A percentile compares a stretch with the other conserved stretches of the same genome.
Evolutionary conservation across 441 rosid genomes (phyloP).

Genomic region (Geranium incanum): DNA sequence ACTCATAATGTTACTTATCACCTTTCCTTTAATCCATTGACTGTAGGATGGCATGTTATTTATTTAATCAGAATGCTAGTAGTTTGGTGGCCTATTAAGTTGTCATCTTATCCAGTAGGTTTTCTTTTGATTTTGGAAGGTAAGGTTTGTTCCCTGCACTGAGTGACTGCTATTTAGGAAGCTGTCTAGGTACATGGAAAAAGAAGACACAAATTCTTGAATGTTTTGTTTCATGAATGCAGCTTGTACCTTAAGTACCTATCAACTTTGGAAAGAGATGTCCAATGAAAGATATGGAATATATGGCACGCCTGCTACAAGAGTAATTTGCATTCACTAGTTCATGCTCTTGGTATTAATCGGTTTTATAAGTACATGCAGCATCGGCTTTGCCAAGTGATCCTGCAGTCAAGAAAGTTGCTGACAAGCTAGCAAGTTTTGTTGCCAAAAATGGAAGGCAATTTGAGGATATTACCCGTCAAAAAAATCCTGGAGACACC

Average conservation of each 20-base stretch:
- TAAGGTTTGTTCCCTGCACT: constrained; percentile 16
- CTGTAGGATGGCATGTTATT: not conserved
- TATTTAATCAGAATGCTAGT: not conserved
- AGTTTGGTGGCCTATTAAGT: not conserved
- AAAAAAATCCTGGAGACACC: constrained; percentile 90
- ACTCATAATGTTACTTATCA: not conserved
- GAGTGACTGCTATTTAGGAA: constrained; percentile 14
- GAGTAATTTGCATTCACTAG: constrained; percentile 93
- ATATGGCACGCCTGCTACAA: constrained; percentile 82
- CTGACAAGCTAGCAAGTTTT: constrained; percentile 92
- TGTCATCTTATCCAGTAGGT: not conserved
- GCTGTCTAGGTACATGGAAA: constrained; percentile 23
- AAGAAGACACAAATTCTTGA: constrained; percentile 61
- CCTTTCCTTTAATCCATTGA: not conserved
- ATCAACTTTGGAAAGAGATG: constrained; percentile 83
- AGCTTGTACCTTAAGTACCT: constrained; percentile 78
- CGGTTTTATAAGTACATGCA: constrained; percentile 99
- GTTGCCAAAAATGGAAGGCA: constrained; percentile 97
- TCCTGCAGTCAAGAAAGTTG: constrained; percentile 90
- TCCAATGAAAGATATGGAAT: constrained; percentile 86
- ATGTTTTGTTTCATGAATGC: constrained; percentile 88
- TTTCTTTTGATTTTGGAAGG: constrained; percentile 11
- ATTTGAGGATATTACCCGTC: constrained; percentile 80
- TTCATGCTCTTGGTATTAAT: constrained; percentile 95
- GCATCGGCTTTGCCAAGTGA: constrained; percentile 79